Evolutionary conservation across 495 filamentous ascomycete genomes (phyloP).

Genomic region (Platismatia glauca): DNA sequence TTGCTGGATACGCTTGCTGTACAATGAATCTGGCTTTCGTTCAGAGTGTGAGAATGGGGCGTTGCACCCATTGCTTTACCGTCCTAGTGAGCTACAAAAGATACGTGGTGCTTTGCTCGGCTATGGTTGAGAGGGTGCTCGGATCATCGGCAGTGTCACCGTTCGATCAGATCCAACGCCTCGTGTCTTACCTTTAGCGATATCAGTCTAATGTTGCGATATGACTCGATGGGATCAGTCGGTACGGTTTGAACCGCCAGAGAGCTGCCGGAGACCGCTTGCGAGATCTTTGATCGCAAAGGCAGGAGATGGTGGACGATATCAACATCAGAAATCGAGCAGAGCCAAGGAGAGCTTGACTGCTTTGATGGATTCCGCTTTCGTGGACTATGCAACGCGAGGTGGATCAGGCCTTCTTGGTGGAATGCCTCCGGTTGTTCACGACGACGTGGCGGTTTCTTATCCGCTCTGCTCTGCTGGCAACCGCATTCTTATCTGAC

Average conservation of each 20-base stretch:
- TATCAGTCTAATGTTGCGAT: not conserved
- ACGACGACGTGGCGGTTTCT: not conserved
- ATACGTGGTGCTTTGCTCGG: no score
- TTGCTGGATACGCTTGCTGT: not conserved
- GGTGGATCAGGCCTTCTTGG: not conserved
- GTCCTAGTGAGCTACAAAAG: not conserved
- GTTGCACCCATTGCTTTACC: not conserved
- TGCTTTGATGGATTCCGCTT: not conserved
- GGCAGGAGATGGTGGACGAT: not conserved
- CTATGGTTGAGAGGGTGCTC: not conserved
- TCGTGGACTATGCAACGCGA: not conserved
- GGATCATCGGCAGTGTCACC: not conserved
- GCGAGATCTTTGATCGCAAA: no score
- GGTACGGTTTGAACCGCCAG: not conserved
- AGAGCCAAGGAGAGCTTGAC: not conserved
- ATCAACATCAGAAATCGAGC: not conserved
- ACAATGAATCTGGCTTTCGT: not conserved
- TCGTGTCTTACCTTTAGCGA: not conserved
- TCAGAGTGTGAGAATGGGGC: not conserved
- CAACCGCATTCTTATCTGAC: not conserved
- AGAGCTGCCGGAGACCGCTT: not conserved
- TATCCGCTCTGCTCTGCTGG: not conserved
- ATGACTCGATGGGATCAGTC: not conserved
- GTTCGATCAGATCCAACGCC: not conserved
- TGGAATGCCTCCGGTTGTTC: no score